These are phyloP conservation scores for Aspergillus tanneri DNA, from an alignment of 2,329 filamentous ascomycete species.

Conservation along the genomic window DNA sequence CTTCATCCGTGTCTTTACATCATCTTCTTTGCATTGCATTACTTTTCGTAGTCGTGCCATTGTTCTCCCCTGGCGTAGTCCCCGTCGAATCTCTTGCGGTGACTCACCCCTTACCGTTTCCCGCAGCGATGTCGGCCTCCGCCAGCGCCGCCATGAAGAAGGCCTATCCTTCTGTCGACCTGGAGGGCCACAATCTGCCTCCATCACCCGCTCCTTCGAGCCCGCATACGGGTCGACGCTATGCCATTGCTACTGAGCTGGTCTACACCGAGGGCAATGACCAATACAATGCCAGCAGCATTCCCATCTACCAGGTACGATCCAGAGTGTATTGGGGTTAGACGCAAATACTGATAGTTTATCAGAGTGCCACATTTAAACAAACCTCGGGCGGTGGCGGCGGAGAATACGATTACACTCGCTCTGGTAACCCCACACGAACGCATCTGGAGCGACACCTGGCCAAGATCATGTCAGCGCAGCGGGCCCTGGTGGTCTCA, in stretches of 20 bases:
- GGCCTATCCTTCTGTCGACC: conserved; percentile 64
- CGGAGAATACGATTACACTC: conserved; percentile 96
- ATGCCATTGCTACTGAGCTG: conserved; percentile 91
- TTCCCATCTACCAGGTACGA: conserved; percentile 85
- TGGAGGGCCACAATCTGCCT: conserved; percentile 80
- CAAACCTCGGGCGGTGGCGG: conserved; percentile 77
- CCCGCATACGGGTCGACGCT: conserved; percentile 79
- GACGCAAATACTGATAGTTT: conserved; percentile 7
- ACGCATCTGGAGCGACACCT: conserved; percentile 95
- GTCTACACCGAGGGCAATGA: conserved; percentile 96
- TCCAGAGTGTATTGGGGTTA: too few relatives aligned
- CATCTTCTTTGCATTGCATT: not conserved
- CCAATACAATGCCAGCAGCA: conserved; percentile 94
- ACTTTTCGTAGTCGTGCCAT: not conserved
- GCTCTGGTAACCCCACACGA: conserved; percentile 93
- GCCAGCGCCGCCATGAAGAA: conserved; percentile 44
- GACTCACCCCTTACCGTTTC: conserved; percentile 27
- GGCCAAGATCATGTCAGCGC: conserved; percentile 98
- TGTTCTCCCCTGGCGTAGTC: not conserved
- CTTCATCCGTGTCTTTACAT: not conserved
- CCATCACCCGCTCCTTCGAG: conserved; percentile 92
- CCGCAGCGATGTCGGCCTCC: conserved; percentile 43
- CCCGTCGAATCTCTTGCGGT: conserved; percentile 2
- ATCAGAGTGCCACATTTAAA: conserved; percentile 90
- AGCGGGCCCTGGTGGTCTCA: conserved; percentile 84